Percentiles rank a stretch among this genome's conserved stretches.
Conservation (phyloP, 768 basidiomycete species). For the Cystofilobasidium ferigula region DNA sequence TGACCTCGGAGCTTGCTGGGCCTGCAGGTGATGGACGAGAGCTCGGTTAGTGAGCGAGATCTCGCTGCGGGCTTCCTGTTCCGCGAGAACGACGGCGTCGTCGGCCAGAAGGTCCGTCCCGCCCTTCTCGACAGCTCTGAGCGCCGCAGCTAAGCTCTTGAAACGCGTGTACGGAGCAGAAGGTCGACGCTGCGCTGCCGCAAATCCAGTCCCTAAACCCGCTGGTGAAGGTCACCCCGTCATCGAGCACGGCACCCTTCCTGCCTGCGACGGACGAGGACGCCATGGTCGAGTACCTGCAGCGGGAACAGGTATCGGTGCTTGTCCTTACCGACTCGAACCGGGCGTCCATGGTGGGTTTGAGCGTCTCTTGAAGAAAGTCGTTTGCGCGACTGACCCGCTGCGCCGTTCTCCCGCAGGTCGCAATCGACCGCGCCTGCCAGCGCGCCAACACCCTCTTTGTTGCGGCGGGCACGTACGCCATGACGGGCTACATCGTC, state of each 20-base stretch:
- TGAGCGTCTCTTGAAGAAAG: neutral
- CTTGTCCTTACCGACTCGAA: slow-evolving; percentile 78
- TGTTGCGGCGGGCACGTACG: slow-evolving; percentile 86
- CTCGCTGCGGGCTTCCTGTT: slow-evolving; percentile 88
- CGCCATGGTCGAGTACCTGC: slow-evolving; percentile 33
- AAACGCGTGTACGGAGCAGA: slow-evolving; percentile 42
- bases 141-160: neutral
- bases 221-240: slow-evolving; percentile 66
- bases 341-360: slow-evolving; percentile 57
- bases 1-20: neutral
- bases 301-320: slow-evolving; percentile 47
- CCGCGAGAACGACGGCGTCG: slow-evolving; percentile 64
- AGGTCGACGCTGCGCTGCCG: slow-evolving; percentile 69
- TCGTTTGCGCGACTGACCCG: slow-evolving; percentile 18
- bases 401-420: slow-evolving; percentile 42
- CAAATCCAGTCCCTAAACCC: slow-evolving; percentile 86
- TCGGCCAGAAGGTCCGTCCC: slow-evolving; percentile 65
- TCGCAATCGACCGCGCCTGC: slow-evolving; percentile 67
- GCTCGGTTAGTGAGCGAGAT: slow-evolving; percentile 67
- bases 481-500: slow-evolving; percentile 84
- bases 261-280: slow-evolving; percentile 39
- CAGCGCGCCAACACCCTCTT: slow-evolving; percentile 63
- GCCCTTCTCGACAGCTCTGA: neutral
- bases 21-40: slow-evolving; percentile 54
- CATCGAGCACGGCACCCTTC: slow-evolving; percentile 50